Evolutionary conservation across 345 rosid species (phyloP).

Genomic region (Aquilaria yunnanensis): DNA sequence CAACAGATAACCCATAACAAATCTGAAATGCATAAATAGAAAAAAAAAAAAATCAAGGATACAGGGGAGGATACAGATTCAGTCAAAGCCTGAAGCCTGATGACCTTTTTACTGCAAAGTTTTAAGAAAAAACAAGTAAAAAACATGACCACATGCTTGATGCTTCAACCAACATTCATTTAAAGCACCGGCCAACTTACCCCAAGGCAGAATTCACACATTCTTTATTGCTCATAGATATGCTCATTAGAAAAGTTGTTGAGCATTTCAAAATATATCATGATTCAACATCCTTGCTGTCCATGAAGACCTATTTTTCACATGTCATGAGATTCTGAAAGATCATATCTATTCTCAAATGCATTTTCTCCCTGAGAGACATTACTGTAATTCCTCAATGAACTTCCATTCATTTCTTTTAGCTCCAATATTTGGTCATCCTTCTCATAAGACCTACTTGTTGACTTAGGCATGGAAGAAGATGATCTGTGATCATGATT

Average conservation of each 20-base stretch:
- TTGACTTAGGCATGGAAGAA: constrained; percentile 17
- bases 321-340: constrained; percentile 35
- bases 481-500: constrained; percentile 23
- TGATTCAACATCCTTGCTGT: constrained; percentile 5
- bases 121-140: constrained; percentile 26
- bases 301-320: constrained; percentile 20
- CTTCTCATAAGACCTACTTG: constrained; percentile 13
- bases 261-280: constrained; percentile 18
- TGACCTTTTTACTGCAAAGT: constrained; percentile 58
- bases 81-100: constrained; percentile 57
- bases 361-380: constrained; percentile 20
- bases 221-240: neutral
- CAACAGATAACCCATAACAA: too few relatives aligned
- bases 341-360: constrained; percentile 84
- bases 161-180: constrained; percentile 10
- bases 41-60: constrained; percentile 44
- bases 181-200: constrained; percentile 19
- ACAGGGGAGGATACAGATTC: constrained; percentile 85
- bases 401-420: constrained; percentile 21
- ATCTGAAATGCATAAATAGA: neutral
- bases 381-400: constrained; percentile 20
- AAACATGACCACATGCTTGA: constrained; percentile 13
- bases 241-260: constrained; percentile 4
- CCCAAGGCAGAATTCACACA: constrained; percentile 8
- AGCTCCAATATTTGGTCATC: constrained; percentile 15